These are phyloP conservation scores for Clitoria ternatea DNA, from an alignment of 306 rosid genomes.

Conservation along the genomic window DNA sequence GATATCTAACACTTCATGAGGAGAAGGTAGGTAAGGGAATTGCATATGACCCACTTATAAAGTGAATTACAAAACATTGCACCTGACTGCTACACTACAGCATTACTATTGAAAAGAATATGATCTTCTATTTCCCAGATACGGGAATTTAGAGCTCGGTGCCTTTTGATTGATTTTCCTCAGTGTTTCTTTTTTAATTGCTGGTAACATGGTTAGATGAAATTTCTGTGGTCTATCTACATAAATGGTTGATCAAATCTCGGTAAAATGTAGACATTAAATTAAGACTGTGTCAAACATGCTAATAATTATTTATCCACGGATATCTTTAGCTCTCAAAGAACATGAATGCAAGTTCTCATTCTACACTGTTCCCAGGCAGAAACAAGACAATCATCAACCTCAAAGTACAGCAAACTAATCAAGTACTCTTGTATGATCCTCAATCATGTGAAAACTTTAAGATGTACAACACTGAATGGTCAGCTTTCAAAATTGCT, in stretches of 20 bases:
- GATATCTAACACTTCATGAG: background rate
- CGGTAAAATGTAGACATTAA: too few species aligned
- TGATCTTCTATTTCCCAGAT: background rate
- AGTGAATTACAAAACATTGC: constrained; percentile 2
- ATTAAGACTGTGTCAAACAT: too few species aligned
- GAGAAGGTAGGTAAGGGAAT: constrained; percentile 7
- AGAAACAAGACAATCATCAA: background rate
- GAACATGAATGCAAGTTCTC: background rate
- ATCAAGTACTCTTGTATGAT: background rate
- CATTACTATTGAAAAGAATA: constrained; percentile 10
- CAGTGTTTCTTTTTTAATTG: too few species aligned
- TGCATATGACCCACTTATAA: constrained; percentile 9
- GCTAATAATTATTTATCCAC: background rate
- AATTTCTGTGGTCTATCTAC: too few species aligned
- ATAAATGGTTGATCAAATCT: too few species aligned
- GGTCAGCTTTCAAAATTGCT: background rate
- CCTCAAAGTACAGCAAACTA: too few species aligned
- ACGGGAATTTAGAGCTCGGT: background rate
- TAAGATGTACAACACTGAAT: background rate
- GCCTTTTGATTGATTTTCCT: too few species aligned
- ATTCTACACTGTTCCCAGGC: background rate
- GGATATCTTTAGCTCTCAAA: background rate
- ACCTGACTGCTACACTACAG: background rate
- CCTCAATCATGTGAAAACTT: background rate
- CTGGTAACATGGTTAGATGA: too few species aligned